Evolutionary conservation across 2,329 filamentous ascomycete species (phyloP), one percentile per base, ranked within the genome.

Genomic region (Raffaelea ambrosiae): DNA sequence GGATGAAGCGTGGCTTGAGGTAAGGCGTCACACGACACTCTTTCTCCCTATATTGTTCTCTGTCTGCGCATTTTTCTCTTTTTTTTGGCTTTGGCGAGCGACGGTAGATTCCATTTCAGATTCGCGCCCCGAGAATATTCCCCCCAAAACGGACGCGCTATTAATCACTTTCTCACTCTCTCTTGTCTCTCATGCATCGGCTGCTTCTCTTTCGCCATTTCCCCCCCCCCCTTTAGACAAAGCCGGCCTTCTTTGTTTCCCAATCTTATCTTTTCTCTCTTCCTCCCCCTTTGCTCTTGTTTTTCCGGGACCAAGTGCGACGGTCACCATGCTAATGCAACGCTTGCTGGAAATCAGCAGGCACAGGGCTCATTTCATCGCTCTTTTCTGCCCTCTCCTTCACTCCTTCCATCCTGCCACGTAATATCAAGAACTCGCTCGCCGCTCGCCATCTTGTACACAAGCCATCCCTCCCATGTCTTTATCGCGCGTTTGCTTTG

Each of bases 1-100:
- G 59, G 77, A 81, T 58, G 77, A 81, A 61, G 26, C 69, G 55
- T 81, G 77, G 77, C 73, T 81, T 55, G 77, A 81, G 69, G 77
- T 81, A 69, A 81, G 88, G 29, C 78, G 61, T 65, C 51, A 58
- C 53, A 54, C 55, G 48, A 55, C 48, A 48, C 48, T 29, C 50
- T 43, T 44, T 36, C 35, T 33, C 31, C 16, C n/a, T n/a, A n/a
- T n/a, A 29, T 29, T 29, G 7, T 7, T 29, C 26, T 29, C 26
- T 29, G 26, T 29, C n/a, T n/a, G n/a, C n/a, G n/a, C n/a, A n/a
- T n/a, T n/a, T 47, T 22, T 20, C 19, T 16, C 22, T n/a, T 20
- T 13, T 29, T 29, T n/a, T 9, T 18, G 13, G n/a, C n/a, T 3
- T 39, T 39, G 36, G 36, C 36, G n/a, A n/a, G 36, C n/a, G 36